These are phyloP conservation scores for Camellia japonica DNA, from an alignment of 148 eudicot genomes.

Conservation along the genomic window DNA sequence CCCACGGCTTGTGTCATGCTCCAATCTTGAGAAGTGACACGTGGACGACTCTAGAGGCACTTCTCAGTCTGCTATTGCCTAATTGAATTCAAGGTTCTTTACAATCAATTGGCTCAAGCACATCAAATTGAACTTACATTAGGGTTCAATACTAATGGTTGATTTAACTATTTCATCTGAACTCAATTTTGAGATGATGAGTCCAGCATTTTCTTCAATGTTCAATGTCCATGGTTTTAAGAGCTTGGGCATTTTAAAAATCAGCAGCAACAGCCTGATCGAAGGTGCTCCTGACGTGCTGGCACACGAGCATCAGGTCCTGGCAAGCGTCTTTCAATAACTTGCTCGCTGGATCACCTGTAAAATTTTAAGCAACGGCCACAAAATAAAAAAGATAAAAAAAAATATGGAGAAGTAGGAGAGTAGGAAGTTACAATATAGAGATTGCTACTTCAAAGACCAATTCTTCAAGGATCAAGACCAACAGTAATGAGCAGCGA, in stretches of 20 bases:
- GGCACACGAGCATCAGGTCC: constrained; percentile 51
- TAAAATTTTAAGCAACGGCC: constrained; percentile 10
- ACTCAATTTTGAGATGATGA: background rate
- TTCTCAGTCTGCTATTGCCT: no score
- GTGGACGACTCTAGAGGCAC: no score
- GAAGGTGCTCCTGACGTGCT: constrained; percentile 58
- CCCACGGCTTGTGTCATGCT: no score
- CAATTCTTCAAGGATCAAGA: no score
- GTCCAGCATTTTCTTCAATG: background rate
- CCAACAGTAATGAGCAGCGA: no score
- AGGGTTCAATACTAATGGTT: no score
- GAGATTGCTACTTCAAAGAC: no score
- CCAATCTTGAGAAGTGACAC: no score
- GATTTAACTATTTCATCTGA: no score
- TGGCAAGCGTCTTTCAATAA: constrained; percentile 61
- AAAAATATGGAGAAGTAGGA: background rate
- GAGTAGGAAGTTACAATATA: background rate
- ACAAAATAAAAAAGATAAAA: background rate
- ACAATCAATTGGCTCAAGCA: no score
- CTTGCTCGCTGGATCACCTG: constrained; percentile 64
- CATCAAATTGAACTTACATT: no score
- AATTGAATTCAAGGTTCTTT: no score
- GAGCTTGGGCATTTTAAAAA: constrained; percentile 32
- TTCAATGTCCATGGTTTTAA: constrained; percentile 25
- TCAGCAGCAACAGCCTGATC: constrained; percentile 47